phyloP scores from a whole-genome alignment of 2,329 filamentous ascomycete genomes.

The Aspergillus sergii region DNA sequence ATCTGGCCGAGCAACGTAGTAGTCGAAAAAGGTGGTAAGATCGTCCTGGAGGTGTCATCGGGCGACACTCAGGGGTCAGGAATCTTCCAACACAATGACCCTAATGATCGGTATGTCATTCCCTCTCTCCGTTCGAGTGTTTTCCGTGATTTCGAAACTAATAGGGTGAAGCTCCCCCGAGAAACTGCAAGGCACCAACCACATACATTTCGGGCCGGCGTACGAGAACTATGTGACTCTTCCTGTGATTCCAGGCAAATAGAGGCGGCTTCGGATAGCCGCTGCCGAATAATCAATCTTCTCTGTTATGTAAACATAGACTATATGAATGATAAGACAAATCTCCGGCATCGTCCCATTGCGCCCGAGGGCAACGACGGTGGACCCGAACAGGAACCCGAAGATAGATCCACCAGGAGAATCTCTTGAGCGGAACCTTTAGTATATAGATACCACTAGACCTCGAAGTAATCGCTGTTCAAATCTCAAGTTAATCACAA shows the following conservation, averaged over 20 bases:
- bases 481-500: background rate
- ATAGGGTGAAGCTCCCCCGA: conserved; percentile 41
- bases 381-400: background rate
- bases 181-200: conserved; percentile 51
- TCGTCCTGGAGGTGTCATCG: conserved; percentile 36
- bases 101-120: conserved; percentile 33
- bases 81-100: conserved; percentile 51
- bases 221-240: conserved; percentile 51
- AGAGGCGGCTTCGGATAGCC: background rate
- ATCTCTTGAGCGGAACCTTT: background rate
- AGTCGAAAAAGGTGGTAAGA: conserved; percentile 33
- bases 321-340: background rate
- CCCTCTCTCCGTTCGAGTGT: background rate
- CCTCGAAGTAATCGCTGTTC: background rate
- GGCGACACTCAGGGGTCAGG: conserved; percentile 57
- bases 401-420: background rate
- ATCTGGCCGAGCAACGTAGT: conserved; percentile 44
- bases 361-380: background rate
- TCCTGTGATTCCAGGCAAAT: conserved; percentile 47
- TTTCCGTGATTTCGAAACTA: background rate
- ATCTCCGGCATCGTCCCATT: background rate
- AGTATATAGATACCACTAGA: background rate
- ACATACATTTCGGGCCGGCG: conserved; percentile 51
- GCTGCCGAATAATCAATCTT: too few species aligned
- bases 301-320: background rate